Percentiles rank a stretch among this genome's conserved stretches.
phyloP scores from a whole-genome alignment of 306 rosid species.

The Casuarina equisetifolia region DNA sequence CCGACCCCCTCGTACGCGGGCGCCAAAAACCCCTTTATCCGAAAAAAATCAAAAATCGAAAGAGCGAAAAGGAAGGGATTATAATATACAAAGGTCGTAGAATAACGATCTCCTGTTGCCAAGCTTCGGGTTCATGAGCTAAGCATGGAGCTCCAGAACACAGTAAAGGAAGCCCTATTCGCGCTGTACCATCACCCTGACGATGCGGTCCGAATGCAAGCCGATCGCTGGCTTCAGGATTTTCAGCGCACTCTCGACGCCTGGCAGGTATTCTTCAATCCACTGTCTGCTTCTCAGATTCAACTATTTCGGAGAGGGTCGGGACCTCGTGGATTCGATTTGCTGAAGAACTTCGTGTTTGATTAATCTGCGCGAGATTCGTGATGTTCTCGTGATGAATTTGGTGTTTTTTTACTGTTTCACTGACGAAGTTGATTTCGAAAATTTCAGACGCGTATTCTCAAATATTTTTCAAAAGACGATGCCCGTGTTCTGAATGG shows the following conservation, averaged over 20 bases:
- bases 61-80: conserved; percentile 10
- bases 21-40: conserved; percentile 77
- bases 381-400: conserved; percentile 2
- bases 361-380: conserved; percentile 3
- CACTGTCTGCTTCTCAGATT: conserved; percentile 20
- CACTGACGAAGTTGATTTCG: not conserved
- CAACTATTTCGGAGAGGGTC: not conserved
- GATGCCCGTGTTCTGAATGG: conserved; percentile 23
- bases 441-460: conserved; percentile 17
- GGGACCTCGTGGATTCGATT: conserved; percentile 22
- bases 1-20: conserved; percentile 50
- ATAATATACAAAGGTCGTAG: conserved; percentile 24
- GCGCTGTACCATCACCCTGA: conserved; percentile 99
- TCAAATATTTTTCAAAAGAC: conserved; percentile 14
- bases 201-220: conserved; percentile 81
- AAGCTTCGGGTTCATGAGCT: conserved; percentile 23
- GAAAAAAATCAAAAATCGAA: conserved; percentile 31
- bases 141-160: conserved; percentile 89
- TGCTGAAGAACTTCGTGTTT: not conserved
- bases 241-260: conserved; percentile 98
- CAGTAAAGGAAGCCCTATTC: conserved; percentile 95
- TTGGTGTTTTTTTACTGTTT: conserved; percentile 3
- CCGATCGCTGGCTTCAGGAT: conserved; percentile 98
- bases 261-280: conserved; percentile 80
- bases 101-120: conserved; percentile 30